Percentiles rank a stretch among this genome's conserved stretches.
These are phyloP conservation scores for Coemansia pectinata DNA, from an alignment of 192 early-diverging fungal species.

Conservation along the genomic window DNA sequence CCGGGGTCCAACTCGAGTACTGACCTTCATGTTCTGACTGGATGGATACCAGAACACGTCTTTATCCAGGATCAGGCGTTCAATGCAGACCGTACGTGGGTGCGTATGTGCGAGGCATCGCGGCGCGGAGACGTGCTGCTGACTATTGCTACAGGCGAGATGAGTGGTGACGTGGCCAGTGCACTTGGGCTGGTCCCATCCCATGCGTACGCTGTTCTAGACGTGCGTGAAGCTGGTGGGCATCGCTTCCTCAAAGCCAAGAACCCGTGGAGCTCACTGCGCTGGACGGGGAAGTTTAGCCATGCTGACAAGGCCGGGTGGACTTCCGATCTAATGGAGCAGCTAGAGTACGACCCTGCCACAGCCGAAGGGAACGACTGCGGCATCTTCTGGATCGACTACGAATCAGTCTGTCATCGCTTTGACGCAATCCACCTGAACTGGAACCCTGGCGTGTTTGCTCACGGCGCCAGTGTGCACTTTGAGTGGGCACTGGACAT, in stretches of 20 bases:
- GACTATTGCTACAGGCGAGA: constrained; percentile 83
- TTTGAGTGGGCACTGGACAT: constrained; percentile 46
- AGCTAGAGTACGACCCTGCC: constrained; percentile 72
- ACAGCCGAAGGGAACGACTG: constrained; percentile 69
- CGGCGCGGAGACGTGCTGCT: constrained; percentile 73
- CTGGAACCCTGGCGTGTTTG: constrained; percentile 82
- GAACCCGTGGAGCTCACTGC: constrained; percentile 90
- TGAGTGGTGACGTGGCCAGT: constrained; percentile 64
- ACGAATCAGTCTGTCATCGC: constrained; percentile 69
- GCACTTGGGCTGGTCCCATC: constrained; percentile 77
- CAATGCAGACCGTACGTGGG: constrained; percentile 70
- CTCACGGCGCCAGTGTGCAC: constrained; percentile 67
- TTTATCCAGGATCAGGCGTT: constrained; percentile 74
- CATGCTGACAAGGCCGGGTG: constrained; percentile 65
- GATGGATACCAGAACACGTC: constrained; percentile 92
- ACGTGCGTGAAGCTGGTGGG: constrained; percentile 62
- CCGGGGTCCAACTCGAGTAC: constrained; percentile 94
- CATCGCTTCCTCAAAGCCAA: constrained; percentile 79
- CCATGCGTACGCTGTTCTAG: constrained; percentile 88
- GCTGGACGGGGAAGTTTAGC: constrained; percentile 81
- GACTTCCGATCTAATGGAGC: constrained; percentile 67
- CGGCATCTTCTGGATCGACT: constrained; percentile 90
- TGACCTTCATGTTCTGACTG: constrained; percentile 85
- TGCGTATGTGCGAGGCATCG: constrained; percentile 65
- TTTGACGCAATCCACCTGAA: constrained; percentile 91